Evolutionary conservation across 2,329 filamentous ascomycete species (phyloP).

Genomic region (Rhexocercosporidium sp.): DNA sequence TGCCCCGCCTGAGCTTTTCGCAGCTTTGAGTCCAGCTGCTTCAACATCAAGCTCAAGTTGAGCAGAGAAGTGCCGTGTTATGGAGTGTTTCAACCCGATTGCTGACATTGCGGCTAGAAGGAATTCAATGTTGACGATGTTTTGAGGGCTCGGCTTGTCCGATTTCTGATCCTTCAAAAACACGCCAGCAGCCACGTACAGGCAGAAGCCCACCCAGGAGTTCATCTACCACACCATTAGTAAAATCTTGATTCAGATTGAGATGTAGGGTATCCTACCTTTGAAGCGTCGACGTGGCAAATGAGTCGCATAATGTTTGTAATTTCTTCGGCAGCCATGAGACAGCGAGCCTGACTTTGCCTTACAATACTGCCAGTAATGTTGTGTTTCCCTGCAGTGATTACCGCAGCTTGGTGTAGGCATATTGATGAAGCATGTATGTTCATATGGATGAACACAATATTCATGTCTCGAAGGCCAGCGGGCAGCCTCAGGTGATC

Average conservation of each 20-base stretch:
- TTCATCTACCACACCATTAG: constrained; percentile 61
- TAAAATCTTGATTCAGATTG: constrained; percentile 22
- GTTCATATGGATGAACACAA: constrained; percentile 85
- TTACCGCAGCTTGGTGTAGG: constrained; percentile 85
- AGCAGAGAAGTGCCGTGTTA: constrained; percentile 84
- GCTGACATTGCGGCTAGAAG: constrained; percentile 79
- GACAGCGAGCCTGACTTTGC: constrained; percentile 74
- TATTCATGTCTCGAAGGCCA: constrained; percentile 70
- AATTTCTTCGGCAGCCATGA: constrained; percentile 83
- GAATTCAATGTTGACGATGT: constrained; percentile 67
- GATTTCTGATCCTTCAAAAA: constrained; percentile 76
- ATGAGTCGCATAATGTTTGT: constrained; percentile 82
- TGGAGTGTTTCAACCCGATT: constrained; percentile 72
- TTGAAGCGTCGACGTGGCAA: constrained; percentile 69
- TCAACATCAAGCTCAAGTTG: constrained; percentile 86
- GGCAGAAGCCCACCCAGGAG: constrained; percentile 78
- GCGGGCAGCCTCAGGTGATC: constrained; percentile 73
- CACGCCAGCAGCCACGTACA: constrained; percentile 85
- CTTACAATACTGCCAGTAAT: constrained; percentile 68
- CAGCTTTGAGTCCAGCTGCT: constrained; percentile 24
- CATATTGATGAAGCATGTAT: constrained; percentile 88
- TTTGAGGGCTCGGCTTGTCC: constrained; percentile 27
- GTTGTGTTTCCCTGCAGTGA: constrained; percentile 76
- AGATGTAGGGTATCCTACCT: constrained; percentile 56
- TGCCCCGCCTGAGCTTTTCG: background rate